phyloP scores from a whole-genome alignment of 2,329 filamentous ascomycete genomes.

The Alternaria postmessia region DNA sequence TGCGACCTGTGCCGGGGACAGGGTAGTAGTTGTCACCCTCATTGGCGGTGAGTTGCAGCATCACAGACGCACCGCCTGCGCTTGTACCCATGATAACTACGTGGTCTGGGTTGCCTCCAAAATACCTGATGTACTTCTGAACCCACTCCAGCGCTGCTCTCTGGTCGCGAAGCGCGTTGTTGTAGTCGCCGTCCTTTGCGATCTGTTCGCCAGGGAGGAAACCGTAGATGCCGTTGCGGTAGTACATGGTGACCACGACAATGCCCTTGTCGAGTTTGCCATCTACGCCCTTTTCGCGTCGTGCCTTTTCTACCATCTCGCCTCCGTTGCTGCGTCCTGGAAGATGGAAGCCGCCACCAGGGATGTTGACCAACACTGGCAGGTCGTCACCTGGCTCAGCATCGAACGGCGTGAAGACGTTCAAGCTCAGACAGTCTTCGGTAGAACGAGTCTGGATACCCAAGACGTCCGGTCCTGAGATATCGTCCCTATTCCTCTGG shows the following conservation, averaged over 20 bases:
- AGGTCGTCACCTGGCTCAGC: slow-evolving; percentile 44
- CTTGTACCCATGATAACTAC: slow-evolving; percentile 56
- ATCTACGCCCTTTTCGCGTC: slow-evolving; percentile 34
- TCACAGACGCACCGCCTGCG: slow-evolving; percentile 42
- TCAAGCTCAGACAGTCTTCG: slow-evolving; percentile 56
- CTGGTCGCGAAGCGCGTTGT: slow-evolving; percentile 49
- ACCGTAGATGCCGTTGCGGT: slow-evolving; percentile 53
- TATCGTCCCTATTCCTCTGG: slow-evolving; percentile 36
- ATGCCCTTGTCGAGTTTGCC: slow-evolving; percentile 45
- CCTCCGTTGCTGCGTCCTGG: slow-evolving; percentile 43
- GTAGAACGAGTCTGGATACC: slow-evolving; percentile 38
- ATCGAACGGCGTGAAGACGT: slow-evolving; percentile 45
- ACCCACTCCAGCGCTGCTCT: slow-evolving; percentile 53
- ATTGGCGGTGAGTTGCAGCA: slow-evolving; percentile 43
- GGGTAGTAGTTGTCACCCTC: slow-evolving; percentile 39
- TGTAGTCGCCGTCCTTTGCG: slow-evolving; percentile 46
- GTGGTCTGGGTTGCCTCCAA: slow-evolving; percentile 57
- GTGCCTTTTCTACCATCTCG: slow-evolving; percentile 43
- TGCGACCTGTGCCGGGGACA: slow-evolving; percentile 38
- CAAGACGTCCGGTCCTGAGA: slow-evolving; percentile 36
- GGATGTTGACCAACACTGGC: slow-evolving; percentile 56
- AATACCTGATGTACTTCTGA: slow-evolving; percentile 54
- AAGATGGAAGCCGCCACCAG: slow-evolving; percentile 55
- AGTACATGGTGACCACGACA: slow-evolving; percentile 45
- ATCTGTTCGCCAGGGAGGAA: slow-evolving; percentile 56